phyloP scores from a whole-genome alignment of 139 green algal genomes.

The Eudorina sp. region DNA sequence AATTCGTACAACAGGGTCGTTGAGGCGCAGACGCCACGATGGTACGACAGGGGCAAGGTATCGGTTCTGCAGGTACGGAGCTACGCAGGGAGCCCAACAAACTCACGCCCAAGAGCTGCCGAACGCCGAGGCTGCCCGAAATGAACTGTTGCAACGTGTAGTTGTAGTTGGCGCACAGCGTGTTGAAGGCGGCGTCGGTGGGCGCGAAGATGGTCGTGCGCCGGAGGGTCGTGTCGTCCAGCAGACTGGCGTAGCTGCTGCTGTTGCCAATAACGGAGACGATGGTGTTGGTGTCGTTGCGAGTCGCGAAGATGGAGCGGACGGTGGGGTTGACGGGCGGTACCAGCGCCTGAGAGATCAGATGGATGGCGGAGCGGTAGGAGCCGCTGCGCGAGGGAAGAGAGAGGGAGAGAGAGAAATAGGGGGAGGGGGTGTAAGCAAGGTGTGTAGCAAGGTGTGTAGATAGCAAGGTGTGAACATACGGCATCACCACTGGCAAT shows the following conservation, averaged over 20 bases:
- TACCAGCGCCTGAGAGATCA: neutral
- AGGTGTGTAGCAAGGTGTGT: no score
- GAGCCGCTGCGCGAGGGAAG: neutral
- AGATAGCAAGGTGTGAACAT: no score
- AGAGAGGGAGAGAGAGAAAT: neutral
- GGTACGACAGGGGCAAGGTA: no score
- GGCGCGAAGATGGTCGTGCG: neutral
- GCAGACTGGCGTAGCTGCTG: neutral
- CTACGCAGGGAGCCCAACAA: no score
- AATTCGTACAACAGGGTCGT: no score
- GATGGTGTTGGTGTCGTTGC: neutral
- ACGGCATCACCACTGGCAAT: no score
- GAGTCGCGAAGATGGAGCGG: neutral
- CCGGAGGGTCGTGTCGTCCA: neutral
- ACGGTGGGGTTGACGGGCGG: neutral
- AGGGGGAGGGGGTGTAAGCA: no score
- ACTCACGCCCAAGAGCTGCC: neutral
- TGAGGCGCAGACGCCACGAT: no score
- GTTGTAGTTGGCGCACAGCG: neutral
- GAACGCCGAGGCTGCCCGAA: neutral
- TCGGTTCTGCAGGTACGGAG: no score
- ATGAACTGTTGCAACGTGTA: neutral
- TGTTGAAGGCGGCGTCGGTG: neutral
- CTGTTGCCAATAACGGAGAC: neutral
- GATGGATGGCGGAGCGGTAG: constrained; percentile 1